These are phyloP conservation scores for Eucalyptus marginata DNA, from an alignment of 345 rosid species.

Conservation along the genomic window DNA sequence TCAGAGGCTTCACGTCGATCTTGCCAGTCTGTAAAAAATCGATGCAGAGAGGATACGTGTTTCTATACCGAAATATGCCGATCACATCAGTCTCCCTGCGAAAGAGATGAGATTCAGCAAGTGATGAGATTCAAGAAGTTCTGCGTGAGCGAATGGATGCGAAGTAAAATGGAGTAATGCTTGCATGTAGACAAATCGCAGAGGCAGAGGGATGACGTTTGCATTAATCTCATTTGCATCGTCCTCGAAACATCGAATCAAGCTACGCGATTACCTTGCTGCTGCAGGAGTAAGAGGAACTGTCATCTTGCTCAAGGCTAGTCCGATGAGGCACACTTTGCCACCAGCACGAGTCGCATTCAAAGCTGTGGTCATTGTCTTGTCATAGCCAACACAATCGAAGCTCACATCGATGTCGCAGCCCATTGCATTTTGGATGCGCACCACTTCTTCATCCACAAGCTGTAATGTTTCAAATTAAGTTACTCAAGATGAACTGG, in stretches of 20 bases:
- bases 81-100: slow-evolving; percentile 83
- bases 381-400: slow-evolving; percentile 83
- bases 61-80: slow-evolving; percentile 68
- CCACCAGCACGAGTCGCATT: slow-evolving; percentile 74
- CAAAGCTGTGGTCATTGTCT: slow-evolving; percentile 83
- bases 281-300: slow-evolving; percentile 86
- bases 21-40: slow-evolving; percentile 64
- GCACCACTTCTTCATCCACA: slow-evolving; percentile 45
- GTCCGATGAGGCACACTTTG: slow-evolving; percentile 86
- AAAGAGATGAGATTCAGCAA: neutral
- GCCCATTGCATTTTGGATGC: slow-evolving; percentile 52
- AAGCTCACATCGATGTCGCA: slow-evolving; percentile 57
- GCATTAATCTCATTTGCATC: neutral
- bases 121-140: neutral
- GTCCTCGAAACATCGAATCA: neutral
- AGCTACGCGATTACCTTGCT: slow-evolving; percentile 36
- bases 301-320: slow-evolving; percentile 70
- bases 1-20: slow-evolving; percentile 78
- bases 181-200: neutral
- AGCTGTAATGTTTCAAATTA: slow-evolving; percentile 23
- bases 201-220: neutral
- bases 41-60: slow-evolving; percentile 89
- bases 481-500: neutral
- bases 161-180: neutral
- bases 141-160: neutral